A percentile compares a stretch with the other conserved stretches of the same genome.
Evolutionary conservation across 2,329 filamentous ascomycete species (phyloP).

Genomic region (Ceratocystis cubensis): DNA sequence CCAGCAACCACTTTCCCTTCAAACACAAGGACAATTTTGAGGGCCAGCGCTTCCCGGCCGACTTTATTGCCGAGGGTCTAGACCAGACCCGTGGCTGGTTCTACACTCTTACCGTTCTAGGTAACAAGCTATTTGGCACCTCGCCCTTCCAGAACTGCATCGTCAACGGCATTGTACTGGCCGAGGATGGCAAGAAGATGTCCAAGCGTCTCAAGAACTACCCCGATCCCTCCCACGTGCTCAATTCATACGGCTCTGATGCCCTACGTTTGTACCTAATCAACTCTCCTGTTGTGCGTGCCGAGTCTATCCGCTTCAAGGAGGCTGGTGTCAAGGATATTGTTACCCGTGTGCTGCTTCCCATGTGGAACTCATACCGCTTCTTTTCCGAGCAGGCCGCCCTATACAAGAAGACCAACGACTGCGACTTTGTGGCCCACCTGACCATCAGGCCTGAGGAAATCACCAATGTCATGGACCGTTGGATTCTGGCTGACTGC

Average conservation of each 20-base stretch:
- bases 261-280: constrained; percentile 26
- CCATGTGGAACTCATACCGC: constrained; percentile 26
- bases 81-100: constrained; percentile 27
- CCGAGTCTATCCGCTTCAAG: constrained; percentile 25
- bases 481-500: constrained; percentile 86
- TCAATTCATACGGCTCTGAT: constrained; percentile 25
- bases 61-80: constrained; percentile 26
- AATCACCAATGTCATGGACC: constrained; percentile 60
- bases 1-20: constrained; percentile 25
- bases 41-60: constrained; percentile 24
- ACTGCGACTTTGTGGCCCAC: constrained; percentile 22
- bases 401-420: constrained; percentile 24
- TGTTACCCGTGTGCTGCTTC: constrained; percentile 24
- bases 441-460: constrained; percentile 21
- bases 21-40: constrained; percentile 24
- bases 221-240: constrained; percentile 23
- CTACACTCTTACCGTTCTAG: constrained; percentile 25
- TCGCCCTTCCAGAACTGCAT: constrained; percentile 26
- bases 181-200: constrained; percentile 27
- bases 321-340: constrained; percentile 25
- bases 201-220: constrained; percentile 27
- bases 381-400: constrained; percentile 25
- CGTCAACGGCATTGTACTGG: constrained; percentile 26
- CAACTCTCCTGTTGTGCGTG: constrained; percentile 26
- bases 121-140: constrained; percentile 24